Base-by-base conservation (phyloP, 73 alveolate genomes). In the Blepharisma japonicum region DNA sequence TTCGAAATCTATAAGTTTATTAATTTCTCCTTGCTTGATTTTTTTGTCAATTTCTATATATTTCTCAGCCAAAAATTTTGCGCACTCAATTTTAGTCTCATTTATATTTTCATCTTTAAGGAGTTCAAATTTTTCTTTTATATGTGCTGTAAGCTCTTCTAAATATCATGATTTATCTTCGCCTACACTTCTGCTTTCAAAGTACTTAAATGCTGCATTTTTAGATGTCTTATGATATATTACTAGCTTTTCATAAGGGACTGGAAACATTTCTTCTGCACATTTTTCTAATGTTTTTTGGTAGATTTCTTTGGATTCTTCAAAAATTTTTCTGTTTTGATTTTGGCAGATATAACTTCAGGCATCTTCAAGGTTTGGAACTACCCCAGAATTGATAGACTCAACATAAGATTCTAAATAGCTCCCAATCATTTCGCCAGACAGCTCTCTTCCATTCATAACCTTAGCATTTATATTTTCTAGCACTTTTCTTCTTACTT, bases 381-480 rank as follows among this genome's bases (percentile, higher is more conserved):
- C 94, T 27, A 90, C 93, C 14, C 98, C 98, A 27, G 85, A 68
- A 77, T 93, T 93, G 23, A 93, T 87, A 20, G 98, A 97, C 7
- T 68, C 79, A 2, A 93, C 94, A 66, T 90, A 93, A 23, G 89
- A 66, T 21, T 80, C 86, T 18, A 90, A 83, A 20, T 90, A 56
- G 68, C 85, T 90, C 53, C 86, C 84, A 49, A 90, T 87, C 96
- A 94, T 94, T 56, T 90, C 89, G 46, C 98, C 96, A 32, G 89
- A 81, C 7, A 96, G 88, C 21, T 90, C 84, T 68, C 87, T 94
- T 6, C 98, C 98, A 90, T 92, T 92, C 55, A 94, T 54, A 23
- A 87, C 77, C 83, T 96, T 96, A 20, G 96, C 96, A 71, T 83
- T 96, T 11, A 96, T 92, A 50, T 97, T 78, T 39, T 89, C 89